These are phyloP conservation scores for Chlorella sp. DNA, from an alignment of 139 green algal genomes.

Conservation along the genomic window DNA sequence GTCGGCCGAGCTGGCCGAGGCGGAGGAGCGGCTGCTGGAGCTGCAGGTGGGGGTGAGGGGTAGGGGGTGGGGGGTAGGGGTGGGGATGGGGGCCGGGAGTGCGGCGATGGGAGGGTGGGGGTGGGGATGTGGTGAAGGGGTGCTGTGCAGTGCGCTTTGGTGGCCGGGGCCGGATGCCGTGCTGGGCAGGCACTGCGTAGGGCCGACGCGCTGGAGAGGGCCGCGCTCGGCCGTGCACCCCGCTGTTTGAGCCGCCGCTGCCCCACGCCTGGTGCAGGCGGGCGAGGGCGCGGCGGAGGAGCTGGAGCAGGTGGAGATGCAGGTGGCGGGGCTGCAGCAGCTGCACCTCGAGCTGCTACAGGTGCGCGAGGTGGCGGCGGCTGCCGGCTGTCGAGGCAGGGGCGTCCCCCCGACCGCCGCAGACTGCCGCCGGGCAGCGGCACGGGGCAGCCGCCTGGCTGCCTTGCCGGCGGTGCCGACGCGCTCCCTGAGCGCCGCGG, in stretches of 20 bases:
- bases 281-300: neutral
- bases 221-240: too few relatives aligned
- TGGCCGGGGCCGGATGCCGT: too few relatives aligned
- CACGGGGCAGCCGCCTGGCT: neutral
- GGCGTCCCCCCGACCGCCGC: too few relatives aligned
- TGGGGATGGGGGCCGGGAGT: too few relatives aligned
- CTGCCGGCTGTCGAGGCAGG: neutral
- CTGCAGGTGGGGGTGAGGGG: conserved; percentile 15
- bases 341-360: neutral
- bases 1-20: neutral
- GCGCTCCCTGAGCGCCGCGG: neutral
- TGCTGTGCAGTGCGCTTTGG: neutral
- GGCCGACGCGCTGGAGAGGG: too few relatives aligned
- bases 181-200: too few relatives aligned
- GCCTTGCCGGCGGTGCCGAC: neutral
- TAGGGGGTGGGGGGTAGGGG: too few relatives aligned
- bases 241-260: too few relatives aligned
- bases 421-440: neutral
- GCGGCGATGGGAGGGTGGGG: too few relatives aligned
- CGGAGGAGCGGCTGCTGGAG: neutral
- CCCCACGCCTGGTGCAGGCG: neutral
- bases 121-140: neutral
- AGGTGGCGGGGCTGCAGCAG: neutral
- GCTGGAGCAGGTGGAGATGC: conserved; percentile 20
- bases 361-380: neutral